Percentiles rank a stretch among this genome's conserved stretches.
These are phyloP conservation scores for Starmerella vaccinii DNA, from an alignment of 805 yeast species.

Conservation along the genomic window DNA sequence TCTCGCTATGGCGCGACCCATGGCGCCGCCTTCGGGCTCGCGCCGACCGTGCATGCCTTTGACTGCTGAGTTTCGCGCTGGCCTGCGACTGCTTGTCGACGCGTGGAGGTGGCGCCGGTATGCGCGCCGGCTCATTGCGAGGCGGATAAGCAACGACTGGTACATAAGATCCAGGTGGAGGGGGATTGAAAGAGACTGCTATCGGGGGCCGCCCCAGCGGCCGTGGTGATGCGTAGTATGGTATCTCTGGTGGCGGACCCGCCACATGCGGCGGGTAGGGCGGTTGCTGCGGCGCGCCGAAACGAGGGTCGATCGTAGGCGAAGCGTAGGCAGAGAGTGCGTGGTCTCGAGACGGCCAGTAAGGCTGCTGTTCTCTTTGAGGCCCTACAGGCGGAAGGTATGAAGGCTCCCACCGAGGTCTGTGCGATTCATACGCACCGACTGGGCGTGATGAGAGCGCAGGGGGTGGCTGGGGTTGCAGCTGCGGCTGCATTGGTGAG, in stretches of 20 bases:
- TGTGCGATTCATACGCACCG: neutral
- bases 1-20: conserved; percentile 4
- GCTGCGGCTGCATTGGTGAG: neutral
- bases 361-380: neutral
- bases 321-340: neutral
- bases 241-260: neutral
- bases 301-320: neutral
- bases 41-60: neutral
- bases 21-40: conserved; percentile 6
- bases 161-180: neutral
- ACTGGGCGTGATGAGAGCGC: neutral
- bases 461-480: neutral
- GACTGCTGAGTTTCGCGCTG: neutral
- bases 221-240: neutral
- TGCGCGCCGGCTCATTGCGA: neutral
- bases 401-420: neutral
- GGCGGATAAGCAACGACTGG: neutral
- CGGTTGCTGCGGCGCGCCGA: neutral
- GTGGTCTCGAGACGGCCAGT: neutral
- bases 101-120: neutral
- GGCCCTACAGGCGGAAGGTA: neutral
- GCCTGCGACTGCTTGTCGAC: neutral
- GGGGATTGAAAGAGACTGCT: neutral
- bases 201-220: neutral
- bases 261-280: too few relatives aligned